Evolutionary conservation across 2,329 filamentous ascomycete species (phyloP), one percentile per base, ranked within the genome.

Genomic region (Reticulascus tulasneorum): DNA sequence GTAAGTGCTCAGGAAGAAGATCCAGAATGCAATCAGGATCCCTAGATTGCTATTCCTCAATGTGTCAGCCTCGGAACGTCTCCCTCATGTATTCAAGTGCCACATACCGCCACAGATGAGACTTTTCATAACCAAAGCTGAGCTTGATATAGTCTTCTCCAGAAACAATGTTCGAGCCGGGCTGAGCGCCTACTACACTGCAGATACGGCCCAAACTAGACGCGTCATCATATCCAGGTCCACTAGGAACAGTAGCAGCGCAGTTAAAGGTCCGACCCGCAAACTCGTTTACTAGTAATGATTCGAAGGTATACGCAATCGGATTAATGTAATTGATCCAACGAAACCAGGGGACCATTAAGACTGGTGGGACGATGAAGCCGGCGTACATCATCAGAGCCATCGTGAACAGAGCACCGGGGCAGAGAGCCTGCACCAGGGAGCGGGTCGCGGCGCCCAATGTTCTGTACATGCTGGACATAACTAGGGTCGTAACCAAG

Each of bases 221-320:
- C 10, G 33, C 35, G 21, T 48, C 43, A 26, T 45, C 40, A n/a
- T 58, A 58, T 4, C 40, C 38, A 2, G 20, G 3, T n/a, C n/a
- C n/a, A n/a, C n/a, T n/a, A 9, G 48, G 9, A 13, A 51, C 41
- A 39, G 56, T 39, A 35, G 46, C 12, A 29, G 46, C n/a, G 47
- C 50, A 33, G 1, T 42, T 30, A 47, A 75, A 82, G 0, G 63
- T 40, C 6, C 75, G 66, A 19, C 66, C 65, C 32, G 73, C 46
- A 69, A 72, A 71, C 48, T 87, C 82, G 47, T 85, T 87, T 0
- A 77, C 58, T 44, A 86, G 62, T 3, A 86, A 75, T 4, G 75
- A 74, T 53, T 86, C 83, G 45, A 84, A 86, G 2, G 75, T 70
- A 47, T 85, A 86, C 0, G 61, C 50, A 5, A 49, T 52, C 0